Conservation (phyloP, 768 basidiomycete species). For the Cyclocybe cylindracea region DNA sequence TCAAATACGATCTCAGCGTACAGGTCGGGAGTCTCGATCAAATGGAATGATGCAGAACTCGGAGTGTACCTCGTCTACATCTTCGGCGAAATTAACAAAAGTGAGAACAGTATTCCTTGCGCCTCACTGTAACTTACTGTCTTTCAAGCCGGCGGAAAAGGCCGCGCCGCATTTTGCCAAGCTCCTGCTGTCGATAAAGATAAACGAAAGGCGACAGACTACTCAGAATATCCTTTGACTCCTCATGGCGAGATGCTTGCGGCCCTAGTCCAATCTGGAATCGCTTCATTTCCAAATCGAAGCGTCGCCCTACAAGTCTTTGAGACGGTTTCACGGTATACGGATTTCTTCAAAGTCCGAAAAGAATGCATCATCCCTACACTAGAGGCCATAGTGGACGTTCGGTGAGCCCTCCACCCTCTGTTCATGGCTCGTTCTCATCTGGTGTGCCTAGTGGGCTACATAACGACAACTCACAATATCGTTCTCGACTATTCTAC, state of each 20-base stretch:
- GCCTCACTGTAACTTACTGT: conserved; percentile 4
- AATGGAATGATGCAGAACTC: conserved; percentile 94
- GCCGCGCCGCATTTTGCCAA: conserved; percentile 84
- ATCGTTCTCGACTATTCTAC: conserved; percentile 84
- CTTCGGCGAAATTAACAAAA: conserved; percentile 91
- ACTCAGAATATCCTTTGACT: conserved; percentile 82
- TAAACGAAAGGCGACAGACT: conserved; percentile 65
- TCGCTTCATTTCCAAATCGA: conserved; percentile 81
- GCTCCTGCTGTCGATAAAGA: conserved; percentile 70
- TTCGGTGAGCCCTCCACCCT: conserved; percentile 52
- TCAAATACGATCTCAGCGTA: conserved; percentile 75
- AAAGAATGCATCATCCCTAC: conserved; percentile 87
- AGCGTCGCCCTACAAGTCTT: conserved; percentile 90
- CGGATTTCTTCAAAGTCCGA: conserved; percentile 95
- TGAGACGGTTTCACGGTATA: conserved; percentile 88
- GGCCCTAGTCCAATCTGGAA: conserved; percentile 79
- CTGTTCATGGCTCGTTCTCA: neutral
- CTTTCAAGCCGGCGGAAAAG: conserved; percentile 66
- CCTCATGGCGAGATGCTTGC: conserved; percentile 88
- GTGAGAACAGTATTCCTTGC: conserved; percentile 41
- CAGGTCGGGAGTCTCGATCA: conserved; percentile 58
- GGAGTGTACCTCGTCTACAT: conserved; percentile 93
- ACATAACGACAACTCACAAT: conserved; percentile 70
- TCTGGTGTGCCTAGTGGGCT: conserved; percentile 60
- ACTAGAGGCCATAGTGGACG: conserved; percentile 85